Evolutionary conservation across 2,329 filamentous ascomycete genomes (phyloP).

Genomic region (Fusarium vanettenii): DNA sequence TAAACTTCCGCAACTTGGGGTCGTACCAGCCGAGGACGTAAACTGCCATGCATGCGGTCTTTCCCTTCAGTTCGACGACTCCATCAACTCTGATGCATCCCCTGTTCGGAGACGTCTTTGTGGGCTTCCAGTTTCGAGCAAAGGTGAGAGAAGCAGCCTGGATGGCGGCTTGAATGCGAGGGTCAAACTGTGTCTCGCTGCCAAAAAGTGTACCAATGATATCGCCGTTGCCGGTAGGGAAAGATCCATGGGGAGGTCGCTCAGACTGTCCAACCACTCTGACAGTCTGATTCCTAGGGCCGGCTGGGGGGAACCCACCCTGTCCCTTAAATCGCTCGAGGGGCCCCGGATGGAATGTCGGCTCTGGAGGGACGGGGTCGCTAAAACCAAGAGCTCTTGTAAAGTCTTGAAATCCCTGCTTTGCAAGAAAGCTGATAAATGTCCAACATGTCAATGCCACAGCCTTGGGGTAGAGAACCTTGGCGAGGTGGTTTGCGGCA

Average conservation of each 20-base stretch:
- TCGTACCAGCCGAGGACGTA: constrained; percentile 67
- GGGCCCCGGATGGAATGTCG: constrained; percentile 48
- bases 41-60: constrained; percentile 59
- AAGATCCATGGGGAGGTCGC: constrained; percentile 36
- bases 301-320: constrained; percentile 33
- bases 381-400: constrained; percentile 59
- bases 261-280: constrained; percentile 41
- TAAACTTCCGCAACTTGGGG: constrained; percentile 62
- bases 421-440: constrained; percentile 61
- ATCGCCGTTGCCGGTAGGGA: constrained; percentile 41
- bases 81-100: constrained; percentile 66
- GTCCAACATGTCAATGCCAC: constrained; percentile 63
- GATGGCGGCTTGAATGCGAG: constrained; percentile 48
- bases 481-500: constrained; percentile 57
- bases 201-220: constrained; percentile 43
- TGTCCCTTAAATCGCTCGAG: constrained; percentile 45
- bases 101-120: constrained; percentile 57
- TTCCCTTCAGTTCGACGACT: constrained; percentile 63
- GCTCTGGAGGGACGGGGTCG: constrained; percentile 39
- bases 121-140: constrained; percentile 59
- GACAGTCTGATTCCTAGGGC: constrained; percentile 38
- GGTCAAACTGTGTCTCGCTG: constrained; percentile 49
- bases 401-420: constrained; percentile 57
- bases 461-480: constrained; percentile 66
- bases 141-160: constrained; percentile 52